A percentile compares a stretch with the other conserved stretches of the same genome.
Evolutionary conservation across 441 rosid genomes (phyloP).

Genomic region (Bocquillonia castaneifolia): DNA sequence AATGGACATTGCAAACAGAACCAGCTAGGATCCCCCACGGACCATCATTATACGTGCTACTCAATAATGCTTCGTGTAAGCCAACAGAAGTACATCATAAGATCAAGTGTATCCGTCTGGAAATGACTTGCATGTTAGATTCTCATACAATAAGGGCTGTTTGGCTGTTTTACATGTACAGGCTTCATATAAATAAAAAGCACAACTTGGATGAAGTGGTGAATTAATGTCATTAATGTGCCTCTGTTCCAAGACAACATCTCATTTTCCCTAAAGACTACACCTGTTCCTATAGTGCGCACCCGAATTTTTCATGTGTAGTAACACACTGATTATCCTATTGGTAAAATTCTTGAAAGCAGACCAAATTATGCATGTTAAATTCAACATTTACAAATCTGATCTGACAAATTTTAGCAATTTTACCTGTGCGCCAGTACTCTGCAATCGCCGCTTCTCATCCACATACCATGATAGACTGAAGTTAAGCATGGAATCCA

Average conservation of each 20-base stretch:
- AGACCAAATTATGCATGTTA: no score
- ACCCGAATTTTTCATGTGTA: neutral
- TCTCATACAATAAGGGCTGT: neutral
- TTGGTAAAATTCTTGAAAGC: neutral
- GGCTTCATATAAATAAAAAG: neutral
- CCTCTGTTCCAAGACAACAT: neutral
- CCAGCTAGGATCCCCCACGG: no score
- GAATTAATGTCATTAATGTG: neutral
- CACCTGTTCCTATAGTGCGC: neutral
- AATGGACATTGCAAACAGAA: neutral
- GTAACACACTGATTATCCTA: neutral
- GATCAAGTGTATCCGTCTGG: neutral
- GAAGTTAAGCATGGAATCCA: slow-evolving; percentile 41
- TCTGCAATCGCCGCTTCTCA: slow-evolving; percentile 46
- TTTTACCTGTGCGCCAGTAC: slow-evolving; percentile 87
- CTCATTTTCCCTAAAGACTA: neutral
- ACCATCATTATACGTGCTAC: neutral
- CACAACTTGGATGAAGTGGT: neutral
- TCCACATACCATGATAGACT: slow-evolving; percentile 66
- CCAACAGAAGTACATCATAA: neutral
- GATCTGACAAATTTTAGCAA: neutral
- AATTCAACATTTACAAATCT: neutral
- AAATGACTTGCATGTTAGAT: neutral
- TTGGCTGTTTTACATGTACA: neutral
- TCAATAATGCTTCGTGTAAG: neutral